phyloP scores from a whole-genome alignment of 2,329 filamentous ascomycete species.

The Apiospora sp. region DNA sequence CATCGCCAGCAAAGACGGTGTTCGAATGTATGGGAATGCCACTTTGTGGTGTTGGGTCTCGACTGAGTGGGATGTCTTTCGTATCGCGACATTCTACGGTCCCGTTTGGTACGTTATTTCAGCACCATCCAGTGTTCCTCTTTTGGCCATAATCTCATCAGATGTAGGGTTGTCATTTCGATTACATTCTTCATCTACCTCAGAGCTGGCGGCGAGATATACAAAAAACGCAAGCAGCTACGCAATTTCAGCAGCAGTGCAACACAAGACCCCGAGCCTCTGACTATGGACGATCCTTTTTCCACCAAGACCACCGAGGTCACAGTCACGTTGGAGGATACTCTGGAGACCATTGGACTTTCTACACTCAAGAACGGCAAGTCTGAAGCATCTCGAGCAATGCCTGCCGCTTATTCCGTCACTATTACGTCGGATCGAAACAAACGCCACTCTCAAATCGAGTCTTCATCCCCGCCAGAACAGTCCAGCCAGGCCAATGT shows the following conservation, averaged over 20 bases:
- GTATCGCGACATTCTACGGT: conserved; percentile 78
- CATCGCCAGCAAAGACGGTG: conserved; percentile 58
- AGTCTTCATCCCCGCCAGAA: conserved; percentile 38
- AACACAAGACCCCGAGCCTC: conserved; percentile 51
- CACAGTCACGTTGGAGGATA: conserved; percentile 63
- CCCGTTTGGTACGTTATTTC: conserved; percentile 66
- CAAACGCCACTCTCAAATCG: conserved; percentile 36
- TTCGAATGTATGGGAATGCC: conserved; percentile 76
- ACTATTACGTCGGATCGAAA: conserved; percentile 51
- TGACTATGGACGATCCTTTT: conserved; percentile 53
- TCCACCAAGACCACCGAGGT: conserved; percentile 69
- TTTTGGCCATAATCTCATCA: conserved; percentile 27
- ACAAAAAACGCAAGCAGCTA: conserved; percentile 70
- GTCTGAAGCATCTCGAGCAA: conserved; percentile 25
- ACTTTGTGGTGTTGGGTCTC: conserved; percentile 84
- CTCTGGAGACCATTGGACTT: conserved; percentile 42
- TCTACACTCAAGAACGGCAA: conserved; percentile 40
- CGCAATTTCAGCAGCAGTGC: conserved; percentile 58
- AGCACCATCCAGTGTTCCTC: neutral
- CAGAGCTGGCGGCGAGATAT: conserved; percentile 72
- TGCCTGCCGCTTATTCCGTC: conserved; percentile 54
- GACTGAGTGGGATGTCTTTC: conserved; percentile 71
- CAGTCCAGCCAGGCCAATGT: conserved; percentile 35
- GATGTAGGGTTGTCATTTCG: conserved; percentile 64
- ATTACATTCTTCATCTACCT: conserved; percentile 72